Conservation (phyloP, 768 basidiomycete species). For the Tulasnella sp. region DNA sequence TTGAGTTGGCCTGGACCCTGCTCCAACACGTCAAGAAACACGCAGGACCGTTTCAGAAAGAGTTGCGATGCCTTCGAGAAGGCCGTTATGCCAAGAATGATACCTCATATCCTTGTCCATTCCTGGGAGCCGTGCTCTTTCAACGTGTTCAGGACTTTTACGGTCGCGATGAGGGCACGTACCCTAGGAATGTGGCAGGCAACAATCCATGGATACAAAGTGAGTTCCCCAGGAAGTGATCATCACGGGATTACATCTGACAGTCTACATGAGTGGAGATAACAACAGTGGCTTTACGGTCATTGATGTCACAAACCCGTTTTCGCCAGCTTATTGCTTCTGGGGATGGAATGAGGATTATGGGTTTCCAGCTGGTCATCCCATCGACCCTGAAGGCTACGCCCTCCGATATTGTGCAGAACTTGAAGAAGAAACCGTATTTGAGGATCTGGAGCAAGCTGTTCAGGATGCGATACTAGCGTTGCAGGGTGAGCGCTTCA, state of each 20-base stretch:
- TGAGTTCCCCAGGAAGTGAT: background rate
- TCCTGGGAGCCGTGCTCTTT: background rate
- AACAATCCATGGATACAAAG: background rate
- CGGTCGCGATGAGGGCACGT: background rate
- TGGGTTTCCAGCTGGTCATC: background rate
- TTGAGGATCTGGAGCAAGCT: background rate
- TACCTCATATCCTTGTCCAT: background rate
- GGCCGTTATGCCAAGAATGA: background rate
- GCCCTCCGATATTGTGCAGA: background rate
- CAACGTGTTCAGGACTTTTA: background rate
- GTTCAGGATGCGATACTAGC: background rate
- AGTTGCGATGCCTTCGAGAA: background rate
- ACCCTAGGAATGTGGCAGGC: background rate
- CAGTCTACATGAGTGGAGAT: background rate
- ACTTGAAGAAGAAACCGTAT: background rate
- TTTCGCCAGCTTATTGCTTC: background rate
- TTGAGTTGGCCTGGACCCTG: background rate
- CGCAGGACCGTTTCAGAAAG: background rate
- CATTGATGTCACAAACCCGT: background rate
- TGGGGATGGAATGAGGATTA: background rate
- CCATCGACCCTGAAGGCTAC: background rate
- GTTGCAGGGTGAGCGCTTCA: background rate
- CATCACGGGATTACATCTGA: background rate
- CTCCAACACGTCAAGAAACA: background rate
- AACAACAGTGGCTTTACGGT: conserved; percentile 4